phyloP scores from a whole-genome alignment of 148 eudicot species.

The Spergularia bocconei region DNA sequence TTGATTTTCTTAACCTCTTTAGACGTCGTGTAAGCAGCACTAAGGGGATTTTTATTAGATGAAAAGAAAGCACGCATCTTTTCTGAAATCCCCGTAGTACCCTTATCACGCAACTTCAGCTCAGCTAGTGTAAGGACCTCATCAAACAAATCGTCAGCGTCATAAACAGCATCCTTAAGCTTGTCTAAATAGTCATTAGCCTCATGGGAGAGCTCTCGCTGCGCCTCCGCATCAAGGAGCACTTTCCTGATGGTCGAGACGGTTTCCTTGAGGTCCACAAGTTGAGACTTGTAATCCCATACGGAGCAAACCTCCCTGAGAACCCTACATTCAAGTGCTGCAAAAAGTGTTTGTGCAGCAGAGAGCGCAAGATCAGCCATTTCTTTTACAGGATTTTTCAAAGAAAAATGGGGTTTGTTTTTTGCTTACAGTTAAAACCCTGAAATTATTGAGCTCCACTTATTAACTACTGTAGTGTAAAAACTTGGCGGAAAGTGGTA shows the following conservation, averaged over 20 bases:
- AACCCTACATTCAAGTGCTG: too few species aligned
- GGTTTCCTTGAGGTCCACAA: background rate
- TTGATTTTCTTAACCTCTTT: slow-evolving; percentile 7
- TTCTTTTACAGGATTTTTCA: too few species aligned
- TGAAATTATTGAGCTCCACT: too few species aligned
- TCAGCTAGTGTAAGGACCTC: background rate
- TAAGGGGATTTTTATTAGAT: background rate
- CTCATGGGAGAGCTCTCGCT: background rate
- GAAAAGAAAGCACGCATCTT: background rate
- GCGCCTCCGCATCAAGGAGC: background rate
- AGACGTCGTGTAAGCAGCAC: background rate
- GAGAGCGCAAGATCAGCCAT: too few species aligned
- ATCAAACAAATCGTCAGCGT: background rate
- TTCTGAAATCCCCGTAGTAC: background rate
- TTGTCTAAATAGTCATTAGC: background rate
- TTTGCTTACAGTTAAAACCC: too few species aligned
- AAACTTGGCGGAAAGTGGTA: too few species aligned
- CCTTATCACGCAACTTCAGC: background rate
- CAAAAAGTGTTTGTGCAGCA: too few species aligned
- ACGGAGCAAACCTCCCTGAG: too few species aligned
- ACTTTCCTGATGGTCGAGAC: background rate
- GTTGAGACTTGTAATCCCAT: too few species aligned
- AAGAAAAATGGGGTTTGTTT: too few species aligned
- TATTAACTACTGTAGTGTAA: too few species aligned
- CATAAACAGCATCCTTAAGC: slow-evolving; percentile 1